Percentiles rank a stretch among this genome's conserved stretches.
phyloP scores from a whole-genome alignment of 2,329 filamentous ascomycete genomes.

The Xylariaceae sp. region DNA sequence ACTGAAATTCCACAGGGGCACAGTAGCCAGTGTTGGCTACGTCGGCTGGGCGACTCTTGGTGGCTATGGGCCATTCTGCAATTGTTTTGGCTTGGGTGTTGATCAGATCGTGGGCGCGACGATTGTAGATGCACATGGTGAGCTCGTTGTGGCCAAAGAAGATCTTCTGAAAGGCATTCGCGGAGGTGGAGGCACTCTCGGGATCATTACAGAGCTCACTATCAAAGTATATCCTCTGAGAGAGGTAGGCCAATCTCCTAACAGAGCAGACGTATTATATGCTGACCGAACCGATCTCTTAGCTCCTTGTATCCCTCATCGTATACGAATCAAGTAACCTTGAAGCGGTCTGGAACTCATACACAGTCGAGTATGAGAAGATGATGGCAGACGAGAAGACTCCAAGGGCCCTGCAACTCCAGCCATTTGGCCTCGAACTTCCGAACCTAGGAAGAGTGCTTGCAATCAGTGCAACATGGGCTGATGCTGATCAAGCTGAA shows the following conservation, averaged over 20 bases:
- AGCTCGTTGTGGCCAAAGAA: conserved; percentile 37
- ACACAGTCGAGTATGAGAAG: too few species aligned
- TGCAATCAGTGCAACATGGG: conserved; percentile 31
- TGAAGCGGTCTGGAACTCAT: conserved; percentile 12
- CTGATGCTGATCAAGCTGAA: conserved; percentile 28
- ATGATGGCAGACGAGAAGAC: too few species aligned
- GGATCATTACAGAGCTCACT: conserved; percentile 39
- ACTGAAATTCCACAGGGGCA: too few species aligned
- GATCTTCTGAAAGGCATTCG: conserved; percentile 37
- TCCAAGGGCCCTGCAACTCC: conserved; percentile 19
- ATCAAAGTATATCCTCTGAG: conserved; percentile 38
- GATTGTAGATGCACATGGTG: conserved; percentile 37
- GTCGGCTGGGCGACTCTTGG: conserved; percentile 36
- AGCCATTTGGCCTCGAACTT: conserved; percentile 31
- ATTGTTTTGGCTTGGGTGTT: conserved; percentile 34
- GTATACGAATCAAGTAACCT: conserved; percentile 34
- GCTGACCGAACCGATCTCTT: too few species aligned
- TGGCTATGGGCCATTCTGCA: conserved; percentile 34
- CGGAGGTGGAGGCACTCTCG: conserved; percentile 40
- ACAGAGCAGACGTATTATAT: too few species aligned
- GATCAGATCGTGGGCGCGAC: conserved; percentile 39
- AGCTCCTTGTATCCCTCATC: conserved; percentile 31
- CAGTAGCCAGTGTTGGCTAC: conserved; percentile 31
- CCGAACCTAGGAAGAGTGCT: conserved; percentile 30
- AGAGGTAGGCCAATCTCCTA: conserved; percentile 28